A percentile compares a stretch with the other conserved stretches of the same genome.
Evolutionary conservation across 306 rosid species (phyloP).

Genomic region (Fragaria ananassa): DNA sequence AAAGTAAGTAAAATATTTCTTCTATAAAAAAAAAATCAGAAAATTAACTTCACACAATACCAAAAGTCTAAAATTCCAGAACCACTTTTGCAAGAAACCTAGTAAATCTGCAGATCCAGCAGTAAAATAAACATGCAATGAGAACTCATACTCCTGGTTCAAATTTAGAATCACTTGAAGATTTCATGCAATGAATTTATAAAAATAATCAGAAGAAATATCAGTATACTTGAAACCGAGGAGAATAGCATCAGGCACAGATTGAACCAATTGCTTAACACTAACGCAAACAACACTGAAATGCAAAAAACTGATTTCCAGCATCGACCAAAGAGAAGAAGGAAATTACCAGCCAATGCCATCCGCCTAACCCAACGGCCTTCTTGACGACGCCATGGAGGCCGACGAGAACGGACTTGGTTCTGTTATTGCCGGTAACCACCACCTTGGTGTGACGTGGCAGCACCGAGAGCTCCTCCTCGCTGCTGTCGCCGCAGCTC

Average conservation of each 20-base stretch:
- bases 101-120: constrained; percentile 61
- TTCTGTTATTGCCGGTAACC: constrained; percentile 96
- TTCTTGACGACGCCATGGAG: constrained; percentile 96
- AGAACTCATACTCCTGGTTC: constrained; percentile 15
- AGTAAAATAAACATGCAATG: constrained; percentile 54
- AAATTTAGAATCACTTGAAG: neutral
- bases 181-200: neutral
- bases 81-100: constrained; percentile 10
- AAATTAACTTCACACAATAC: neutral
- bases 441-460: constrained; percentile 98
- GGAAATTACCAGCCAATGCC: constrained; percentile 99
- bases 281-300: constrained; percentile 30
- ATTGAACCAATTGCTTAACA: constrained; percentile 32
- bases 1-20: neutral
- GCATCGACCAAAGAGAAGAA: neutral
- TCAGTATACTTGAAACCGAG: neutral
- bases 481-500: constrained; percentile 93
- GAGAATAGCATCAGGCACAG: constrained; percentile 16
- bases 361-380: constrained; percentile 95
- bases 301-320: constrained; percentile 13
- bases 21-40: neutral
- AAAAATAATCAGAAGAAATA: neutral
- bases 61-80: constrained; percentile 22
- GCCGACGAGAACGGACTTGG: constrained; percentile 96
- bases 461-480: constrained; percentile 91